phyloP scores from a whole-genome alignment of 768 basidiomycete species.

The Lentinula boryana region DNA sequence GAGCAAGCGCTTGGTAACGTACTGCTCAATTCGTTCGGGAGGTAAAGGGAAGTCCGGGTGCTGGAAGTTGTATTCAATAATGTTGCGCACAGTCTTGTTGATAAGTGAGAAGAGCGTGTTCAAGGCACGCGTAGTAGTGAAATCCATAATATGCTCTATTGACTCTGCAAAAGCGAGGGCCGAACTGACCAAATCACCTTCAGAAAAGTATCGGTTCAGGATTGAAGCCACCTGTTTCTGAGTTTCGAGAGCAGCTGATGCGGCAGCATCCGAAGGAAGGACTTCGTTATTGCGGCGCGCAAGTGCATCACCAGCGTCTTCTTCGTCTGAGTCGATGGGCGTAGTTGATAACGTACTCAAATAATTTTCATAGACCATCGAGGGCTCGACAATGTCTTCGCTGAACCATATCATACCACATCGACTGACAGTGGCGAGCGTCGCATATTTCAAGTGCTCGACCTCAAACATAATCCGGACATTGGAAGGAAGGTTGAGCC shows the following conservation, averaged over 20 bases:
- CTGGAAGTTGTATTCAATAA: constrained; percentile 91
- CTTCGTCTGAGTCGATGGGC: constrained; percentile 86
- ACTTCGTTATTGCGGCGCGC: constrained; percentile 52
- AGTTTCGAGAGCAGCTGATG: constrained; percentile 59
- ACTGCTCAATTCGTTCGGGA: constrained; percentile 81
- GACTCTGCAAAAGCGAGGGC: constrained; percentile 76
- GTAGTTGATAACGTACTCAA: constrained; percentile 68
- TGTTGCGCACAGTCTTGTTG: constrained; percentile 91
- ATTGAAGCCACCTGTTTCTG: constrained; percentile 73
- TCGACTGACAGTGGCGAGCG: constrained; percentile 96
- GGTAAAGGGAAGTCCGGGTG: constrained; percentile 93
- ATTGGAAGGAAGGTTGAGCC: constrained; percentile 92
- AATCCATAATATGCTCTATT: constrained; percentile 99
- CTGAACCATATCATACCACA: constrained; percentile 99
- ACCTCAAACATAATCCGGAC: constrained; percentile 99
- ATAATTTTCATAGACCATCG: constrained; percentile 90
- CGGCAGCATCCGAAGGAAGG: constrained; percentile 37
- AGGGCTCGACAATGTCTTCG: constrained; percentile 86
- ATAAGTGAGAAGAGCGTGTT: constrained; percentile 95
- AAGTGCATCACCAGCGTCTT: constrained; percentile 57
- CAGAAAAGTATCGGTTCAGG: constrained; percentile 76
- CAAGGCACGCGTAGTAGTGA: constrained; percentile 85
- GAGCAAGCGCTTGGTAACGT: constrained; percentile 83
- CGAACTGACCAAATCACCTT: constrained; percentile 73
- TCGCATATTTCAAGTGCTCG: constrained; percentile 95